Conservation (phyloP, 208 protist species). For the Lotmaria passim region DNA sequence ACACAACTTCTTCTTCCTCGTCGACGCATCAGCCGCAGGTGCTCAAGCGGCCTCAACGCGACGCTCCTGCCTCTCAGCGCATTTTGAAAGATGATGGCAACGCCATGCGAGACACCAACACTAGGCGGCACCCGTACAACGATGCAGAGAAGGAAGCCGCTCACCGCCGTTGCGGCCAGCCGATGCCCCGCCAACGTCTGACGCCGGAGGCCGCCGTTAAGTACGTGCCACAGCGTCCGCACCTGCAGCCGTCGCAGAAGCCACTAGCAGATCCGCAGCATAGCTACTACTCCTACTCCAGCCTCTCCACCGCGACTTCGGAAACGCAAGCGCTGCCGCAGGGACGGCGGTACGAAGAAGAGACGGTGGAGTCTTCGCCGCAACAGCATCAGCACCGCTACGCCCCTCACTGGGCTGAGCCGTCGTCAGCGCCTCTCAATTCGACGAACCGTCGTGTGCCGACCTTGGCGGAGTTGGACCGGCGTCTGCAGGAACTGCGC, state of each 20-base stretch:
- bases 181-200: too few relatives aligned
- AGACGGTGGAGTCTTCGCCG: too few relatives aligned
- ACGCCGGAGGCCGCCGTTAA: not conserved
- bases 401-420: slow-evolving; percentile 11
- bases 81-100: not conserved
- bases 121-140: too few relatives aligned
- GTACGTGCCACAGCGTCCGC: slow-evolving; percentile 5
- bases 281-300: slow-evolving; percentile 11
- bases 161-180: not conserved
- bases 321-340: slow-evolving; percentile 2
- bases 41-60: not conserved
- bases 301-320: not conserved
- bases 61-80: not conserved
- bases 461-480: slow-evolving; percentile 60
- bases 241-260: slow-evolving; percentile 1
- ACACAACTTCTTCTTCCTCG: not conserved
- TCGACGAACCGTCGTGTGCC: slow-evolving; percentile 32
- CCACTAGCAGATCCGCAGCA: not conserved
- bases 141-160: too few relatives aligned
- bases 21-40: not conserved
- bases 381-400: slow-evolving; percentile 14
- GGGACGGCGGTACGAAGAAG: not conserved
- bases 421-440: not conserved
- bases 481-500: slow-evolving; percentile 56
- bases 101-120: too few relatives aligned